phyloP scores from a whole-genome alignment of 192 early-diverging fungal species.

The Coemansia sp. region DNA sequence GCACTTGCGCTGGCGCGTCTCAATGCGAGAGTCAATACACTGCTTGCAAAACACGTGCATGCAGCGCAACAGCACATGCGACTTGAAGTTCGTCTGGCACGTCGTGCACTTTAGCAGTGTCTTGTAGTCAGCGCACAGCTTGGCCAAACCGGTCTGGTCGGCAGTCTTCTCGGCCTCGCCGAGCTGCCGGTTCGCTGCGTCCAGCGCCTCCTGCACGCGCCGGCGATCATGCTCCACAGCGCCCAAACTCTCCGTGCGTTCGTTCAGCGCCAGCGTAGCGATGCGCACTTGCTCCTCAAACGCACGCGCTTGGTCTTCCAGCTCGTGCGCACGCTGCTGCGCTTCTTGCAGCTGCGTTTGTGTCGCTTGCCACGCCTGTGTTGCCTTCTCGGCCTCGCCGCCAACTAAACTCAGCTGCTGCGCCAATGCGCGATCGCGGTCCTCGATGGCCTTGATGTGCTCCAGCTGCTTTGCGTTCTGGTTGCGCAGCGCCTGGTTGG shows the following conservation, averaged over 20 bases:
- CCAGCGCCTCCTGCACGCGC: constrained; percentile 66
- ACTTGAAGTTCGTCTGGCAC: constrained; percentile 84
- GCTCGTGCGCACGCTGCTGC: constrained; percentile 56
- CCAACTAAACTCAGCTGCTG: constrained; percentile 68
- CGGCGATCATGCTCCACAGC: constrained; percentile 59
- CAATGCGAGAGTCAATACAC: constrained; percentile 83
- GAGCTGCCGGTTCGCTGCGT: constrained; percentile 62
- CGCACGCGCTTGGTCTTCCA: constrained; percentile 58
- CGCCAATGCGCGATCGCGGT: constrained; percentile 69
- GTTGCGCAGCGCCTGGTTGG: constrained; percentile 66
- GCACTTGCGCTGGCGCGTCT: constrained; percentile 90
- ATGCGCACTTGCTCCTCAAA: constrained; percentile 38
- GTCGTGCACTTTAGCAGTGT: constrained; percentile 87
- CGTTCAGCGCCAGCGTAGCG: constrained; percentile 60
- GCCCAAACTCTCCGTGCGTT: constrained; percentile 63
- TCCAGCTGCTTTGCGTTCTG: constrained; percentile 85
- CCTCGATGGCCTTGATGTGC: constrained; percentile 75
- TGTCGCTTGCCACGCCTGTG: constrained; percentile 56
- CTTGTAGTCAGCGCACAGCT: constrained; percentile 60
- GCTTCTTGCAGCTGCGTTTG: constrained; percentile 64
- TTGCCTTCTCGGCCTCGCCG: constrained; percentile 62
- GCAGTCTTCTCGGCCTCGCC: constrained; percentile 60
- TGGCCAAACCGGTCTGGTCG: constrained; percentile 52
- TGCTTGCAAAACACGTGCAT: constrained; percentile 97
- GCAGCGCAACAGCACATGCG: constrained; percentile 77